Evolutionary conservation across 805 yeast genomes (phyloP).

Genomic region (Cyberlindnera nakhonratchasimensis): DNA sequence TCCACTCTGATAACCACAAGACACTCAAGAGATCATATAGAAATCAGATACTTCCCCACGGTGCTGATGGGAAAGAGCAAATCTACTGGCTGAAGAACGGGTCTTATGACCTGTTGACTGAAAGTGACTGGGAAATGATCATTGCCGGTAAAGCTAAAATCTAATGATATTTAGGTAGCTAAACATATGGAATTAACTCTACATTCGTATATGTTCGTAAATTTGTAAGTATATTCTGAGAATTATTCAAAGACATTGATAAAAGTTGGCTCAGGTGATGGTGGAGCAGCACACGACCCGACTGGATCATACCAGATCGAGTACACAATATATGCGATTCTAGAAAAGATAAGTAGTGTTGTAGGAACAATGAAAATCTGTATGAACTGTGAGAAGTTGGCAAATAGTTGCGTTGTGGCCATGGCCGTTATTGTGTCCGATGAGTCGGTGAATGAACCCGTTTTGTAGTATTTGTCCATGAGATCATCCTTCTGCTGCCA

Average conservation of each 20-base stretch:
- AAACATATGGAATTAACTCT: too few relatives aligned
- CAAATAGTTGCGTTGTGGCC: conserved; percentile 21
- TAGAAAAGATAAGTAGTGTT: conserved; percentile 20
- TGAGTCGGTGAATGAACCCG: conserved; percentile 45
- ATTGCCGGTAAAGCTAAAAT: conserved; percentile 20
- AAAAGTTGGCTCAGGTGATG: conserved; percentile 2
- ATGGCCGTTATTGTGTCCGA: conserved; percentile 16
- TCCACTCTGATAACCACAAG: conserved; percentile 78
- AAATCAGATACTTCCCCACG: conserved; percentile 67
- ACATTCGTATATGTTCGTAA: too few relatives aligned
- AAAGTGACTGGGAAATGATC: conserved; percentile 50
- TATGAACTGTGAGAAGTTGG: conserved; percentile 27
- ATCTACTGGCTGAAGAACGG: conserved; percentile 68
- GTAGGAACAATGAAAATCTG: conserved; percentile 34
- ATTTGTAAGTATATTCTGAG: background rate
- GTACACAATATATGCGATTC: conserved; percentile 12
- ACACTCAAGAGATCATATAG: conserved; percentile 66
- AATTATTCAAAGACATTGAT: conserved; percentile 5
- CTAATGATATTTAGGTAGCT: conserved; percentile 2
- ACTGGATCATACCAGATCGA: conserved; percentile 4
- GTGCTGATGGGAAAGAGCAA: conserved; percentile 52
- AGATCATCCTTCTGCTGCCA: conserved; percentile 80
- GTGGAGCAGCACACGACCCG: conserved; percentile 7
- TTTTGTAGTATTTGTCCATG: conserved; percentile 56
- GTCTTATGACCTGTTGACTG: conserved; percentile 53